Conservation (phyloP, 1,284 basidiomycete species). For the Rhodofomes roseus region DNA sequence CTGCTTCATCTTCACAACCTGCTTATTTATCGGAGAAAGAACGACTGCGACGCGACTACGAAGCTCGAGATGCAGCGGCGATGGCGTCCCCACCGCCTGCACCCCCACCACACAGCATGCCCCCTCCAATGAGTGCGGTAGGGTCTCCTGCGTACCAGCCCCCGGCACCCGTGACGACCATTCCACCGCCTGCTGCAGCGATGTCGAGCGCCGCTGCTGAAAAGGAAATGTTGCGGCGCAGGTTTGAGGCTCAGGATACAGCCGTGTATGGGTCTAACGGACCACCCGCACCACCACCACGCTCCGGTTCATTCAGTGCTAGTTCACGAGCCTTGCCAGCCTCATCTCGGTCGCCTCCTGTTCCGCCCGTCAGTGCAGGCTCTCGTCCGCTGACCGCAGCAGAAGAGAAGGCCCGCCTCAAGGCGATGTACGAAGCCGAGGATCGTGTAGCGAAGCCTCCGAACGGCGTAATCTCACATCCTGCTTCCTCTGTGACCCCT, state of each 20-base stretch:
- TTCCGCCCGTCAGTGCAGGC: conserved; percentile 26
- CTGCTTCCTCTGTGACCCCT: conserved; percentile 8
- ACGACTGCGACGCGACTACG: conserved; percentile 49
- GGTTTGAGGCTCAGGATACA: background rate
- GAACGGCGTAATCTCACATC: conserved; percentile 1
- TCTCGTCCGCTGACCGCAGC: conserved; percentile 56
- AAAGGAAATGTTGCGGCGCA: conserved; percentile 43
- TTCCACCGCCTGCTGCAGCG: conserved; percentile 14
- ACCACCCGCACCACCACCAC: conserved; percentile 26
- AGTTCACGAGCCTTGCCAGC: conserved; percentile 29
- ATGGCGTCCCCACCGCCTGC: conserved; percentile 20
- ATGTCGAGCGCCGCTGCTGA: conserved; percentile 36
- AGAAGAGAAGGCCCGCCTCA: conserved; percentile 72
- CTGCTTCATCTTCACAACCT: conserved; percentile 19
- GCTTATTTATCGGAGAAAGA: conserved; percentile 41
- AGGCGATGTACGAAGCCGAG: conserved; percentile 58
- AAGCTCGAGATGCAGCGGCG: conserved; percentile 57
- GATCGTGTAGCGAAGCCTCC: conserved; percentile 26
- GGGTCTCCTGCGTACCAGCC: conserved; percentile 1
- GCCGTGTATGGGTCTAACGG: conserved; percentile 1
- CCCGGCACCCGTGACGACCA: background rate
- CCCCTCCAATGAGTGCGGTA: background rate
- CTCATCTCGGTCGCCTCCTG: conserved; percentile 25
- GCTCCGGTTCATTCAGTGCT: conserved; percentile 26
- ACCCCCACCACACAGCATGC: conserved; percentile 10